A percentile compares a stretch with the other conserved stretches of the same genome.
Evolutionary conservation across 176 grass and related monocot genomes (phyloP).

Genomic region (Aechmea fasciata): DNA sequence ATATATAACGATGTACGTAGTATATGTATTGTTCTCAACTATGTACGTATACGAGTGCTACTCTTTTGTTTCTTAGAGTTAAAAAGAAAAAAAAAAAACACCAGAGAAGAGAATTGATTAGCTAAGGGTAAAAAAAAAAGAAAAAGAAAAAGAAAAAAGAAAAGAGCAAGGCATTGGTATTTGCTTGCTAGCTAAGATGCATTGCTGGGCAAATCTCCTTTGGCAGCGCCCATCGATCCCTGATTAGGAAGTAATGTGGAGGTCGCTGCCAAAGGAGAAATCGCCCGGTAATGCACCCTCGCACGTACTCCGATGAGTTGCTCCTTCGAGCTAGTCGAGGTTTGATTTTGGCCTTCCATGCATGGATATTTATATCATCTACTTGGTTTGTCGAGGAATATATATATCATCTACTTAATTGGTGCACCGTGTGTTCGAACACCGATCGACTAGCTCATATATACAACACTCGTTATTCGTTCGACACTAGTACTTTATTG

Average conservation of each 20-base stretch:
- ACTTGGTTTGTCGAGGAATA: background rate
- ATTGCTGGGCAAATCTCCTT: constrained; percentile 70
- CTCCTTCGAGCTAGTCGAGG: constrained; percentile 10
- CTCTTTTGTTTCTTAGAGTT: too few relatives aligned
- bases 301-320: background rate
- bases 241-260: background rate
- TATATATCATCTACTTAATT: too few relatives aligned
- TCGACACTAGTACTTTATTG: background rate
- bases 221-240: constrained; percentile 33
- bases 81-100: too few relatives aligned
- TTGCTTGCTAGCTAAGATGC: constrained; percentile 5
- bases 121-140: too few relatives aligned
- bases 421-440: too few relatives aligned
- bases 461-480: background rate
- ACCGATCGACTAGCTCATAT: background rate
- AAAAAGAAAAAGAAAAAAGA: background rate
- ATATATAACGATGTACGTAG: too few relatives aligned
- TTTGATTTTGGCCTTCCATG: background rate
- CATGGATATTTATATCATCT: constrained; percentile 14
- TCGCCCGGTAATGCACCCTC: constrained; percentile 23
- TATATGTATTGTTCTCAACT: too few relatives aligned
- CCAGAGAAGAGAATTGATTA: background rate
- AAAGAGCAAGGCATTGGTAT: background rate
- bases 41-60: background rate
- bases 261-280: constrained; percentile 29